These are phyloP conservation scores for Spongispora temasekensis DNA, from an alignment of 1,284 basidiomycete genomes.

Conservation along the genomic window DNA sequence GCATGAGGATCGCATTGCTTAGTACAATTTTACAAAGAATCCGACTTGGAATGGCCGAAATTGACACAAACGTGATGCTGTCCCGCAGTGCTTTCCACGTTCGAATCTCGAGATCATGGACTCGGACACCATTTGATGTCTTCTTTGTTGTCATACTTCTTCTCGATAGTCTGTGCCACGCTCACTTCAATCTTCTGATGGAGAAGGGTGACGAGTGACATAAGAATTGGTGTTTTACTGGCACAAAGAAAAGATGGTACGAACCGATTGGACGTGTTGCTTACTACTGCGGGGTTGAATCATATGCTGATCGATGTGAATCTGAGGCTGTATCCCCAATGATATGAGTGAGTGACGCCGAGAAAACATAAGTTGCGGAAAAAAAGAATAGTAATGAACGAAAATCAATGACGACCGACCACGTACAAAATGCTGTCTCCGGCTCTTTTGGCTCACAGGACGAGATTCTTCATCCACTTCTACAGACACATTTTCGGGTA, in stretches of 20 bases:
- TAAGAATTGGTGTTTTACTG: too few species aligned
- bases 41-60: background rate
- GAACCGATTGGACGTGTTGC: slow-evolving; percentile 8
- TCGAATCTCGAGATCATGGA: background rate
- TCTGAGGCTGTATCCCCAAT: too few species aligned
- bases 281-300: background rate
- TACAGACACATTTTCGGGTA: background rate
- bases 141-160: slow-evolving; percentile 10
- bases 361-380: background rate
- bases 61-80: background rate
- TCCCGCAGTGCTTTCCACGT: background rate
- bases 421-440: slow-evolving; percentile 8
- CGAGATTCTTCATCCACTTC: background rate
- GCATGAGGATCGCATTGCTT: background rate
- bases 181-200: slow-evolving; percentile 14
- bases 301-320: background rate
- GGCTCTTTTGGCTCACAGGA: background rate
- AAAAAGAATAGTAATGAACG: background rate
- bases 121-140: background rate
- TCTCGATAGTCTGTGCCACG: slow-evolving; percentile 15
- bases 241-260: background rate
- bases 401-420: background rate
- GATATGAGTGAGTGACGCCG: background rate
- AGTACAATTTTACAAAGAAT: background rate
- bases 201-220: background rate